Evolutionary conservation across 2,329 filamentous ascomycete genomes (phyloP), one percentile per base, ranked within the genome.

Genomic region (Sarocladium oryzae): DNA sequence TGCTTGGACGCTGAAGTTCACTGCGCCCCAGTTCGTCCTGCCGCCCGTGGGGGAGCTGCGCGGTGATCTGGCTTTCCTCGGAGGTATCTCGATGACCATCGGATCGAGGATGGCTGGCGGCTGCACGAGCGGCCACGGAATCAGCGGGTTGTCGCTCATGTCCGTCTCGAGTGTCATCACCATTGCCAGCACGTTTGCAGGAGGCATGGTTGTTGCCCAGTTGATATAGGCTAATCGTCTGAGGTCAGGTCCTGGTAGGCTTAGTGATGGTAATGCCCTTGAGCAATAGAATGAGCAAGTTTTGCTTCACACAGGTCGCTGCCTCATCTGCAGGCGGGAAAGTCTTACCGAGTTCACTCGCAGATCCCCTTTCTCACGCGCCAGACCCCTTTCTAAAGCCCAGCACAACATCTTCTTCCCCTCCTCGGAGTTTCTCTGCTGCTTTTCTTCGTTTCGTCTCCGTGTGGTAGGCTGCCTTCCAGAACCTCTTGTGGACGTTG

Each of bases 41-140:
- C 51, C 50, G 16, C 54, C 60, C 1, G 59, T 55, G 20, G 54
- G 66, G 3, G 59, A 69, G 23, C 60, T 73, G 0, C 59, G 68
- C 3, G 67, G 70, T 0, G 21, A 58, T 2, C 61, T 68, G 54
- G 76, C 79, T 0, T 58, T 74, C 1, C 41, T 71, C 0, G 84
- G 84, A 2, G 84, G 84, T 0, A 67, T 76, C 3, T 53, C 76
- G 13, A 78, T 86, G 67, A 73, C 76, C 0, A 61, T 86, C 8
- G 84, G 84, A 1, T 72, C 81, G 1, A 74, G 82, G 46, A 60
- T 86, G 51, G 83, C 79, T 0, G 82, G 82, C 2, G 84, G 84
- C 0, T 88, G 84, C 56, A 85, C 84, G 0, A 84, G 80, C 4
- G 84, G 84, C 0, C 84, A 88, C 61, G 84, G 84, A 0, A 81